phyloP scores from a whole-genome alignment of 768 basidiomycete species.

The Trametes cinnabarina region DNA sequence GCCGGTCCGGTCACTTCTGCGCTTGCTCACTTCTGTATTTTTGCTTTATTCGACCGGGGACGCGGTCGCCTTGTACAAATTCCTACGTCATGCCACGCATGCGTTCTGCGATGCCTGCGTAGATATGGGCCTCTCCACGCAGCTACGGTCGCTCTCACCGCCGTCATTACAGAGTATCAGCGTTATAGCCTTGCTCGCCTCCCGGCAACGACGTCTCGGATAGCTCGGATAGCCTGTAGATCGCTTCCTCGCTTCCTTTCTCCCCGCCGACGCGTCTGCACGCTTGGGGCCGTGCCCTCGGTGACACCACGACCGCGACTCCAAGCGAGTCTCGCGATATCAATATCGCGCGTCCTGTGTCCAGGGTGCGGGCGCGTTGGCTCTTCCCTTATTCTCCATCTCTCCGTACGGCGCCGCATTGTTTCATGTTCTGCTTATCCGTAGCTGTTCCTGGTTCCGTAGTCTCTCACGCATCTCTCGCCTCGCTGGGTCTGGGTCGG shows the following conservation, averaged over 20 bases:
- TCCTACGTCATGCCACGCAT: background rate
- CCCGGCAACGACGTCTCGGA: background rate
- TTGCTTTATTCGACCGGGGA: background rate
- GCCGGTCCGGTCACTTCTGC: background rate
- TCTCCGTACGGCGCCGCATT: background rate
- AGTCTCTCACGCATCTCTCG: background rate
- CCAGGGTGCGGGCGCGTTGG: constrained; percentile 5
- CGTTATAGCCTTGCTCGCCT: background rate
- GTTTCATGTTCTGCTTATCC: background rate
- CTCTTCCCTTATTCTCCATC: background rate
- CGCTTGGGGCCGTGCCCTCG: constrained; percentile 6
- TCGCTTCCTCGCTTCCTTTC: background rate
- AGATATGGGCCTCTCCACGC: background rate
- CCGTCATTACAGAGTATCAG: background rate
- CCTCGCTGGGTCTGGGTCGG: no score
- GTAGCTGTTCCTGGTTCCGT: background rate
- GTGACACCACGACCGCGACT: background rate
- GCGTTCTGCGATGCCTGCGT: background rate
- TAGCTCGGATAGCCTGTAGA: background rate
- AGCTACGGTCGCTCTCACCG: background rate
- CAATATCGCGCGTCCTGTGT: background rate
- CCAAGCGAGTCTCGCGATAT: background rate
- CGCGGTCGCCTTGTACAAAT: constrained; percentile 3
- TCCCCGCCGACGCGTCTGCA: background rate
- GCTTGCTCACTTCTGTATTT: background rate